Conservation (phyloP, 2,329 filamentous ascomycete species). For the Beauveria medogensis region DNA sequence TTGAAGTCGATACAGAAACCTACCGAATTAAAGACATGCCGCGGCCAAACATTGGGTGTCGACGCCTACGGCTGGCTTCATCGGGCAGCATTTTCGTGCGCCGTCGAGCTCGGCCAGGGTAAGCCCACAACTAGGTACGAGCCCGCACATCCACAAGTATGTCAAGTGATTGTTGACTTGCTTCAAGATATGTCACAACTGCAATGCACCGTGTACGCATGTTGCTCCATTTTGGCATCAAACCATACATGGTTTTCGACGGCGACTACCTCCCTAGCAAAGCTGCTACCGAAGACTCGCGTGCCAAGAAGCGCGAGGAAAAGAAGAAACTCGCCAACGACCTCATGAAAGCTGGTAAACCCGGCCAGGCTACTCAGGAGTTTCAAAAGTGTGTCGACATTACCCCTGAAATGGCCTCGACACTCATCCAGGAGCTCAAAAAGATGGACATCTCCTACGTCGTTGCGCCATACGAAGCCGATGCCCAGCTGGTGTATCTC, state of each 20-base stretch:
- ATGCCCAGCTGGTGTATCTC: conserved; percentile 92
- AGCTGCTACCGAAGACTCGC: conserved; percentile 71
- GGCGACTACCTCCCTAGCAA: conserved; percentile 94
- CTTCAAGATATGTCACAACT: conserved; percentile 72
- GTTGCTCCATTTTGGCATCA: conserved; percentile 88
- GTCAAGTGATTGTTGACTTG: neutral
- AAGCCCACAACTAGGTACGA: conserved; percentile 80
- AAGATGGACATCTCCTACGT: conserved; percentile 72
- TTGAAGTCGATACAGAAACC: conserved; percentile 95
- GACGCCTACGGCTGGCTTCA: conserved; percentile 99
- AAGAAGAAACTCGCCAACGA: conserved; percentile 70
- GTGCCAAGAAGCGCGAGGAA: conserved; percentile 67
- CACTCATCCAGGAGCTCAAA: conserved; percentile 88
- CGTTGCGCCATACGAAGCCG: conserved; percentile 94
- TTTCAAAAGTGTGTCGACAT: conserved; percentile 94
- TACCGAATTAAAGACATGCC: conserved; percentile 76
- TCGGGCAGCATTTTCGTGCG: conserved; percentile 82
- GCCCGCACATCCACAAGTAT: neutral
- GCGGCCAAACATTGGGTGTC: conserved; percentile 83
- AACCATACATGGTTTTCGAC: conserved; percentile 93
- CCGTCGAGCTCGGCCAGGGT: conserved; percentile 79
- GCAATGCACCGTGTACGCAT: conserved; percentile 86
- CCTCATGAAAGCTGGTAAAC: conserved; percentile 72
- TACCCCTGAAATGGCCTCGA: conserved; percentile 88
- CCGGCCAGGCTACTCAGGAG: conserved; percentile 71